Conservation (phyloP, 202 grass and related monocot genomes). For the Schoenoplectus triqueter region DNA sequence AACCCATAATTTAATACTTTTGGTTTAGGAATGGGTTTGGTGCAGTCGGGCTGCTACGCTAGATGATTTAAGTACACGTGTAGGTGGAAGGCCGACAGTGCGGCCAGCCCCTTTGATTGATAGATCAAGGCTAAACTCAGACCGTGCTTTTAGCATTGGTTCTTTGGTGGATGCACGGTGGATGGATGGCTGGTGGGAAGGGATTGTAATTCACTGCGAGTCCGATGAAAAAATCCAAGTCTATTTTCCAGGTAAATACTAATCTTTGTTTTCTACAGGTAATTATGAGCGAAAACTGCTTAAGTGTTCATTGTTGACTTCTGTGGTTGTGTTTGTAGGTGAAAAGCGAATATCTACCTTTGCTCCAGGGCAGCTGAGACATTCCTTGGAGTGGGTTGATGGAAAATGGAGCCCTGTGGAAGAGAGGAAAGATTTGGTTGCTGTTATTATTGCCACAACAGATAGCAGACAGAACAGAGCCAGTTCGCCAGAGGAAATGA, state of each 20-base stretch:
- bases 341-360: slow-evolving; percentile 66
- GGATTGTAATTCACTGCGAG: slow-evolving; percentile 58
- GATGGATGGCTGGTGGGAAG: slow-evolving; percentile 97
- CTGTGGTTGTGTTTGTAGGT: slow-evolving; percentile 48
- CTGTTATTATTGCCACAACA: slow-evolving; percentile 37
- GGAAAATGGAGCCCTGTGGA: slow-evolving; percentile 67
- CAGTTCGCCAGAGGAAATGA: slow-evolving; percentile 23
- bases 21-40: slow-evolving; percentile 76
- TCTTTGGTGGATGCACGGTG: slow-evolving; percentile 80
- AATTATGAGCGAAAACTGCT: background rate
- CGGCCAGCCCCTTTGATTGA: slow-evolving; percentile 47
- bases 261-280: background rate
- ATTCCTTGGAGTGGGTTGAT: slow-evolving; percentile 74
- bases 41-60: slow-evolving; percentile 56
- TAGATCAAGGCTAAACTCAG: background rate
- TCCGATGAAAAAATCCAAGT: slow-evolving; percentile 53
- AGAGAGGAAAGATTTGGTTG: slow-evolving; percentile 53
- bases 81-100: slow-evolving; percentile 62
- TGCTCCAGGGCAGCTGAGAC: slow-evolving; percentile 54
- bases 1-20: slow-evolving; percentile 8
- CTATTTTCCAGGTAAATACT: slow-evolving; percentile 82
- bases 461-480: background rate
- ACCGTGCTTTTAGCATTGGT: slow-evolving; percentile 50
- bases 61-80: slow-evolving; percentile 59
- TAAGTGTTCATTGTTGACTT: slow-evolving; percentile 2